Conservation (phyloP, 306 rosid genomes). For the Quillaja saponaria region DNA sequence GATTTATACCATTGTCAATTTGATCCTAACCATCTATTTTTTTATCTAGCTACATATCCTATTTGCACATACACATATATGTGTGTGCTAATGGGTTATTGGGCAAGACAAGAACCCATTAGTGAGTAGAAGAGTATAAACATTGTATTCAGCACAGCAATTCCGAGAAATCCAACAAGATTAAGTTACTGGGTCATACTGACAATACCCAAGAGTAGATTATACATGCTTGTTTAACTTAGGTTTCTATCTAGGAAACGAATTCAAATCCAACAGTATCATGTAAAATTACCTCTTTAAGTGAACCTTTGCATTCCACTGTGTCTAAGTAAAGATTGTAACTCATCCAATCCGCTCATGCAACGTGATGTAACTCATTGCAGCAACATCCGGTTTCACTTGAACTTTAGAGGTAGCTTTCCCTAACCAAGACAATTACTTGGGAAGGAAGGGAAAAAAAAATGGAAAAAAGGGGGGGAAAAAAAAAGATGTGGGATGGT, state of each 20-base stretch:
- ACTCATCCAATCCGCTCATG: constrained; percentile 66
- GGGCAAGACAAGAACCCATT: constrained; percentile 15
- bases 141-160: constrained; percentile 3
- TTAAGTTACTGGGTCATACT: background rate
- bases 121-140: constrained; percentile 6
- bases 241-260: constrained; percentile 34
- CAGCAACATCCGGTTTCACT: constrained; percentile 78
- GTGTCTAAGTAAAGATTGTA: constrained; percentile 53
- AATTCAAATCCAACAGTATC: constrained; percentile 42
- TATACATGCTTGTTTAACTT: constrained; percentile 18
- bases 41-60: too few species aligned
- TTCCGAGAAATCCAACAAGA: constrained; percentile 11
- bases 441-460: constrained; percentile 23
- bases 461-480: background rate
- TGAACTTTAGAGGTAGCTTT: constrained; percentile 63
- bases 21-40: too few species aligned
- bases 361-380: constrained; percentile 71
- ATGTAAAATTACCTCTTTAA: constrained; percentile 72
- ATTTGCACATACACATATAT: too few species aligned
- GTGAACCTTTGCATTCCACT: constrained; percentile 56
- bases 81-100: too few species aligned
- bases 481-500: background rate
- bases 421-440: constrained; percentile 67
- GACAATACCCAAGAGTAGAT: constrained; percentile 17
- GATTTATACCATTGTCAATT: too few species aligned